Evolutionary conservation across 2,329 filamentous ascomycete genomes (phyloP), one percentile per base, ranked within the genome.

Genomic region (Fusarium siculi): DNA sequence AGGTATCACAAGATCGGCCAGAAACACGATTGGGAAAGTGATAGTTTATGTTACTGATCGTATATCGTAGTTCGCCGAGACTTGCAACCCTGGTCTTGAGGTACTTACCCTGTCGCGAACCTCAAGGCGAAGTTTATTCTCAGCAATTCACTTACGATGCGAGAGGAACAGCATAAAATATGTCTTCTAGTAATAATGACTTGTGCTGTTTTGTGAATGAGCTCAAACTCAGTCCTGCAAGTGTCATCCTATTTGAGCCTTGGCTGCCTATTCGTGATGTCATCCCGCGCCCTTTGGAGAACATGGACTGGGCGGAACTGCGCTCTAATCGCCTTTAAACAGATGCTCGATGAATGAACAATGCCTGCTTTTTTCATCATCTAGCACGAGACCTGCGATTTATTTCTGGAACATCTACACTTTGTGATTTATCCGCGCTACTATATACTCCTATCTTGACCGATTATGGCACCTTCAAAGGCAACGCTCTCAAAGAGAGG

Each of bases 81-180:
- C 23, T 18, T 39, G 23, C 4, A 40, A 8, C 14, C 23, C 23
- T 39, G 19, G 19, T 40, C 8, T 40, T 9, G 10, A 28, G 10
- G 7, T 16, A 5, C 14, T 21, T 30, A 30, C 25, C 9, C 44
- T 47, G 9, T 0, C 3, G 6, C 0, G 4, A 47, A 28, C 0
- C 18, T 15, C 44, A 15, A 15, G 23, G 3, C 2, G 5, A 25
- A 4, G 11, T 28, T 23, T 10, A 16, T 6, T 11, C 40, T 8
- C 9, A n/a, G 39, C 16, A 46, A 9, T 46, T 2, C 43, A 28
- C 7, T 15, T 5, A 28, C 11, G 21, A 46, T 21, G 25, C 7
- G 0, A 10, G 9, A 47, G 0, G 6, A 47, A 7, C 4, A 28
- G 25, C 2, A 18, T 8, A n/a, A 25, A 25, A 25, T 25, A 25